Evolutionary conservation across 441 rosid genomes (phyloP), one percentile per base, ranked within the genome.

Genomic region (Geranium incanum): DNA sequence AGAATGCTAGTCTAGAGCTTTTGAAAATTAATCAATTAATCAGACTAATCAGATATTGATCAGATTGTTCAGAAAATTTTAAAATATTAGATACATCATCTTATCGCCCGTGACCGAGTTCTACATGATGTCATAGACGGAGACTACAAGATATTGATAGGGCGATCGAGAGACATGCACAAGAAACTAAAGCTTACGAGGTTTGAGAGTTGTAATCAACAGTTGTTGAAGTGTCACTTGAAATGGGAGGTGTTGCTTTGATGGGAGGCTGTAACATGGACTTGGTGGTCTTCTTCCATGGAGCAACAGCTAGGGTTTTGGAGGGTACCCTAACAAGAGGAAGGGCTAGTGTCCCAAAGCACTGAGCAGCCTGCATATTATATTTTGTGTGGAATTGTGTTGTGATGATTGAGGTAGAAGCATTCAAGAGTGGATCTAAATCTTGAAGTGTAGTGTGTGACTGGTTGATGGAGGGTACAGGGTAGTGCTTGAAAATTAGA

Each of bases 151-250:
- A 28, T 28, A 28, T 28, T 28, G 0, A 28, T 28, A 1, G 33
- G 3, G 33, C 33, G 33, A 21, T 21, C 21, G 21, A 21, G 21
- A 21, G 21, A 21, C 21, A 21, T 21, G 21, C 21, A 21, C 21
- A 21, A 21, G 21, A 28, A 28, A 28, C 33, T 28, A 1, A 28
- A 28, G 70, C 90, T 86, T 77, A 86, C 92, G 96, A 90, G 75
- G 80, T 62, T 52, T 37, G 13, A 52, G 90, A 87, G 79, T 74
- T 78, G 79, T 87, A 90, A 68, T 90, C 88, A 9, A 86, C 89
- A 0, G 83, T 78, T 33, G 84, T 78, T 33, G 84, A 75, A 45
- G 76, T 15, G 21, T 86, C 82, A 50, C 72, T 13, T 70, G 84
- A 11, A 1, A 78, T 39, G 41, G 81, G 74, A 12, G 33, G 33